Evolutionary conservation across 768 basidiomycete genomes (phyloP).

Genomic region (Lepiota brunneoincarnata): DNA sequence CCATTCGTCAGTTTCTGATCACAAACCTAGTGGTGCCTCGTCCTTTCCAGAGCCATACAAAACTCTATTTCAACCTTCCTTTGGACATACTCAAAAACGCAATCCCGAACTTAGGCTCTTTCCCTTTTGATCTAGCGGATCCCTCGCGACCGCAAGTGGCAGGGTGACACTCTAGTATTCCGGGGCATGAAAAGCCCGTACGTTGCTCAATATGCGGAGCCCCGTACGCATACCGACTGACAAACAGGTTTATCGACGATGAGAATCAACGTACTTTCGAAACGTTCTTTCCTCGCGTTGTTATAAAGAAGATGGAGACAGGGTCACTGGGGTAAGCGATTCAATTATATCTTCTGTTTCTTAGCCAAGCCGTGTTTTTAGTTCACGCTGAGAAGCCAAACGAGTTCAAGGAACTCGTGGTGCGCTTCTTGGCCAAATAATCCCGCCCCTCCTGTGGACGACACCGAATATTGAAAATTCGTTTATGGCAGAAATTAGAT

Average conservation of each 20-base stretch:
- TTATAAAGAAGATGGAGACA: constrained; percentile 62
- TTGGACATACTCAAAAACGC: constrained; percentile 59
- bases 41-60: constrained; percentile 29
- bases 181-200: constrained; percentile 79
- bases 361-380: constrained; percentile 21
- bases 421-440: constrained; percentile 24
- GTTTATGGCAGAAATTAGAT: too few species aligned
- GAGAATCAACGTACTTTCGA: constrained; percentile 60
- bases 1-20: constrained; percentile 77
- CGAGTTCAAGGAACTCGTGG: constrained; percentile 47
- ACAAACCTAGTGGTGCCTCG: constrained; percentile 65
- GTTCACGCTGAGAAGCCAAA: constrained; percentile 82
- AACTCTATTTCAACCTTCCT: constrained; percentile 68
- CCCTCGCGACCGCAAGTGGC: constrained; percentile 50
- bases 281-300: constrained; percentile 72
- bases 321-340: constrained; percentile 82
- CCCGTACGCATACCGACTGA: neutral
- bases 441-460: too few species aligned
- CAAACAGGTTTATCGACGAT: constrained; percentile 66
- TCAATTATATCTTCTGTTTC: neutral
- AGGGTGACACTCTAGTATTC: constrained; percentile 66
- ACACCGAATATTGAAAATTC: too few species aligned
- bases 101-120: constrained; percentile 70
- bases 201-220: constrained; percentile 18
- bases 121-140: constrained; percentile 54